Conservation (phyloP, 192 early-diverging fungal species). For the Gigaspora rosea region DNA sequence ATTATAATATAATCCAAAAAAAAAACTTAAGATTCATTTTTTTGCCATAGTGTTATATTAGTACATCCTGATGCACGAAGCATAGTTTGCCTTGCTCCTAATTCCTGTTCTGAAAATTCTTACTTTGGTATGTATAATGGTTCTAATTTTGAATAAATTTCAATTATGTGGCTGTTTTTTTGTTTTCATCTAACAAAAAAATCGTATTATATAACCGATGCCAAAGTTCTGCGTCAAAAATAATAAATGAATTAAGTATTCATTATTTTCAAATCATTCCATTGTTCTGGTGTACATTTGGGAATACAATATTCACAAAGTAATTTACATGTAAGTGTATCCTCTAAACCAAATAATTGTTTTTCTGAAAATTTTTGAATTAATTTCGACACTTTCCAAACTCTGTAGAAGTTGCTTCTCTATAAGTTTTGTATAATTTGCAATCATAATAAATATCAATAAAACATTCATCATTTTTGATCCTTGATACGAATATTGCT, state of each 20-base stretch:
- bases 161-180: neutral
- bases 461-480: neutral
- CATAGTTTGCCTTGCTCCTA: neutral
- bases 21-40: neutral
- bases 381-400: neutral
- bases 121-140: no score
- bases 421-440: neutral
- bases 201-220: no score
- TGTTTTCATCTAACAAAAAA: no score
- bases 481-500: no score
- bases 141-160: neutral
- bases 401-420: neutral
- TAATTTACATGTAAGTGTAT: neutral
- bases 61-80: neutral
- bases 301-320: neutral
- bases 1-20: no score
- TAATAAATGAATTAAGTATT: no score
- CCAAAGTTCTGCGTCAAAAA: no score
- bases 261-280: no score
- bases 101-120: neutral
- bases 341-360: constrained; percentile 6
- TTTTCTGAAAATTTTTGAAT: constrained; percentile 5
- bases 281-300: no score
- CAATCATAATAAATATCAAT: constrained; percentile 2
- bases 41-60: neutral